Base-by-base conservation (phyloP, 805 yeast genomes). In the Teunomyces kruisii region DNA sequence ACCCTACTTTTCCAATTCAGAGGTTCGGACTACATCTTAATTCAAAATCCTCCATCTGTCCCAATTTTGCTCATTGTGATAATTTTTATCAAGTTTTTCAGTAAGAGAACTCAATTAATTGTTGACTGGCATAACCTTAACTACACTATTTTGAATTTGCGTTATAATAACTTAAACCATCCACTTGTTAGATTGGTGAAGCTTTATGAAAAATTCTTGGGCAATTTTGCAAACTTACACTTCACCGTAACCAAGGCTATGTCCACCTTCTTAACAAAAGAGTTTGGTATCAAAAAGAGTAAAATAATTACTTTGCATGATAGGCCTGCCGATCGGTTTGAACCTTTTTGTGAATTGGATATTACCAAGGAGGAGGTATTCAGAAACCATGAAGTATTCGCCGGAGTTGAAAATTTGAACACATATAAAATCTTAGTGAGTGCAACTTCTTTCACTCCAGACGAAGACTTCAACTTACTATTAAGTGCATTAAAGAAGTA, bases 111-210 rank as follows among this genome's bases (percentile, higher is more conserved):
- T 4, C 75, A 77, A 56, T 64, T 92, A 17, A 75, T 94, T 15
- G 79, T 94, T 40, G 99, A 94, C 65, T 94, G 99, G 99, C 99
- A 94, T 65, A 94, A 94, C 64, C 72, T 94, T 54, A 96, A 95
- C 32, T 92, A 80, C 63, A 79, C 96, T 1, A 88, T 94, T 22
- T 65, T 94, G 46, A 83, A 85, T 43, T 61, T 92, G 57, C 81
- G 81, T 53, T 80, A 81, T 52, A 58, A 74, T 4, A 74, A 74
- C 44, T 60, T 65, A 40, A 66, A 64, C 28, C 88, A 88, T 58
- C 83, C 85, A 0, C 63, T 87, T 44, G 95, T 90, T 2, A 62
- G 68, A 41, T 26, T 81, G 2, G 76, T 88, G 58, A 78, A 70
- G 45, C 45, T 65, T 6, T 86, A 91, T 57, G 99, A 94, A 63